These are phyloP conservation scores for Lodderomyces jiufengensis DNA, from an alignment of 1,139 yeast species.

Conservation along the genomic window DNA sequence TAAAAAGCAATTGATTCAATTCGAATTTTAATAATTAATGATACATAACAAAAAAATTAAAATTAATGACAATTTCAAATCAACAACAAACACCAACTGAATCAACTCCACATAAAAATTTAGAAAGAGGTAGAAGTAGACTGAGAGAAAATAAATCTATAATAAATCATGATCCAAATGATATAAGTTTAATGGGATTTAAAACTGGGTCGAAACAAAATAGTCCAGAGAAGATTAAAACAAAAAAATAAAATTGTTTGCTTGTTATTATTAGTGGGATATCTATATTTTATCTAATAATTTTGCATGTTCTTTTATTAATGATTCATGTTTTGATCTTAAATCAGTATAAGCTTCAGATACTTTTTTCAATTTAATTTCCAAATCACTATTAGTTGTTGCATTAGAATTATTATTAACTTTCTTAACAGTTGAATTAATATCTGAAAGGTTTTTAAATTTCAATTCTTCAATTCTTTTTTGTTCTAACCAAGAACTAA, in stretches of 20 bases:
- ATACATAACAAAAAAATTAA: no score
- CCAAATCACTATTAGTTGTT: slow-evolving; percentile 24
- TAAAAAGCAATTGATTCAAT: no score
- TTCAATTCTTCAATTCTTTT: slow-evolving; percentile 51
- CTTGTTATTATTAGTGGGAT: neutral
- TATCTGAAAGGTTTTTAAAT: slow-evolving; percentile 40
- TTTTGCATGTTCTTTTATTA: slow-evolving; percentile 51
- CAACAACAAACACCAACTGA: slow-evolving; percentile 5
- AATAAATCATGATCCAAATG: slow-evolving; percentile 20
- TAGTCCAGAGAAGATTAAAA: slow-evolving; percentile 48
- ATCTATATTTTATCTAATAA: slow-evolving; percentile 15
- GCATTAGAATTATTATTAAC: slow-evolving; percentile 8
- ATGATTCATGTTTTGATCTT: slow-evolving; percentile 57
- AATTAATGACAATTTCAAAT: neutral
- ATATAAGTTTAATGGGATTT: slow-evolving; percentile 61
- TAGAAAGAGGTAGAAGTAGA: slow-evolving; percentile 12
- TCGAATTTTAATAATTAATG: no score
- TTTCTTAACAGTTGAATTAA: slow-evolving; percentile 33
- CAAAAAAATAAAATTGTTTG: neutral
- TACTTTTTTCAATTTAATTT: slow-evolving; percentile 46
- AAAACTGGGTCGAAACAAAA: slow-evolving; percentile 26
- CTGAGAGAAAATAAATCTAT: slow-evolving; percentile 15
- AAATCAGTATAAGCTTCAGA: slow-evolving; percentile 58
- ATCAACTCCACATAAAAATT: slow-evolving; percentile 11
- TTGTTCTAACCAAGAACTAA: slow-evolving; percentile 41